Evolutionary conservation across 75 land plant genomes (phyloP).

Genomic region (Ceratopteris richardii): DNA sequence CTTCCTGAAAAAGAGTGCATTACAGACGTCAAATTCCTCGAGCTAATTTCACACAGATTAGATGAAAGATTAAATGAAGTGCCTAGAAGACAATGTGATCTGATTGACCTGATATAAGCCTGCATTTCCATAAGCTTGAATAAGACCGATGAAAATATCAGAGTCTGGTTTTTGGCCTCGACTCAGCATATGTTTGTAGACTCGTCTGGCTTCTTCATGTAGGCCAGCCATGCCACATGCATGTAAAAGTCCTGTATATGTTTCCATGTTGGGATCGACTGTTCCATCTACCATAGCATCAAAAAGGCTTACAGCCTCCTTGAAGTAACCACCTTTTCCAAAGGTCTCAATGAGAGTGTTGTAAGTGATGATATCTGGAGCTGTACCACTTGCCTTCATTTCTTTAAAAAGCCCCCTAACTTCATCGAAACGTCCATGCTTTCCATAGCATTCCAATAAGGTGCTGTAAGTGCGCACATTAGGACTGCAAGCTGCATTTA

Average conservation of each 20-base stretch:
- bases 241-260: conserved; percentile 65
- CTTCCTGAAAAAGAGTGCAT: conserved; percentile 31
- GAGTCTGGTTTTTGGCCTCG: conserved; percentile 50
- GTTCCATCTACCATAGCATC: conserved; percentile 86
- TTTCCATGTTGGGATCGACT: conserved; percentile 79
- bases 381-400: conserved; percentile 84
- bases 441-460: conserved; percentile 75
- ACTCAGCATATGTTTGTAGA: conserved; percentile 59
- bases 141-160: conserved; percentile 60
- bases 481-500: conserved; percentile 69
- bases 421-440: conserved; percentile 69
- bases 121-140: conserved; percentile 81
- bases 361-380: conserved; percentile 77
- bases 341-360: conserved; percentile 81
- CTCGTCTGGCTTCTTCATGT: conserved; percentile 60
- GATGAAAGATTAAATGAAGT: not conserved
- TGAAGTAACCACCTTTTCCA: conserved; percentile 88
- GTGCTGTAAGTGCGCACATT: conserved; percentile 79
- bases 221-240: conserved; percentile 95
- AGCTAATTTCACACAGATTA: not conserved
- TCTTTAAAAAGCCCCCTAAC: conserved; percentile 76
- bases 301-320: conserved; percentile 88
- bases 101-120: conserved; percentile 57
- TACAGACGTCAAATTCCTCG: not conserved
- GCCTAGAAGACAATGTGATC: not conserved